phyloP scores from a whole-genome alignment of 164 flowering plant species.

The Vitis labrusca region DNA sequence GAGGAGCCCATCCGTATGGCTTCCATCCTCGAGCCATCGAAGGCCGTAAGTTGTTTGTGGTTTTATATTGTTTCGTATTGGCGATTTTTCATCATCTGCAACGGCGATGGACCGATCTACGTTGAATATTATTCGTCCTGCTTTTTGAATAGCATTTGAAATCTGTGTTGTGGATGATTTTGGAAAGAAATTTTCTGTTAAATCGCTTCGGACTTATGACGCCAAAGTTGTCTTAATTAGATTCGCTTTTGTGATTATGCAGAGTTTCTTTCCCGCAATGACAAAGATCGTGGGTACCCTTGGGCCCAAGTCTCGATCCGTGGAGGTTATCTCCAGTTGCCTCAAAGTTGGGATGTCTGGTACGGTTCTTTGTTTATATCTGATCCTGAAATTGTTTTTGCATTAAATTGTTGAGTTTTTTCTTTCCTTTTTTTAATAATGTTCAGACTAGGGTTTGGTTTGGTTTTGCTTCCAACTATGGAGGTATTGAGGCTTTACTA shows the following conservation, averaged over 20 bases:
- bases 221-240: neutral
- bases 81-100: neutral
- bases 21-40: constrained; percentile 89
- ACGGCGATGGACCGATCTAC: neutral
- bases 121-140: constrained; percentile 1
- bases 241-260: constrained; percentile 18
- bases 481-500: neutral
- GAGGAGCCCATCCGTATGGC: constrained; percentile 98
- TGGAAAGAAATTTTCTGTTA: neutral
- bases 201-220: constrained; percentile 1
- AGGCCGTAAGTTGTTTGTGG: constrained; percentile 44
- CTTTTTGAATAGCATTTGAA: too few species aligned
- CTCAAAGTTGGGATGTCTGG: constrained; percentile 99
- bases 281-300: constrained; percentile 91
- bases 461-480: neutral
- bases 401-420: neutral
- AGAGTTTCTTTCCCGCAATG: constrained; percentile 84
- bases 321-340: constrained; percentile 71
- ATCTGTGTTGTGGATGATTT: neutral
- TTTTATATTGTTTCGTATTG: neutral
- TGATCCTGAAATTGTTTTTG: neutral
- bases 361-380: constrained; percentile 8
- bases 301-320: constrained; percentile 79
- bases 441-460: neutral
- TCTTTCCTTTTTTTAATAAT: neutral